Evolutionary conservation across 306 rosid genomes (phyloP).

Genomic region (Prunus persica): DNA sequence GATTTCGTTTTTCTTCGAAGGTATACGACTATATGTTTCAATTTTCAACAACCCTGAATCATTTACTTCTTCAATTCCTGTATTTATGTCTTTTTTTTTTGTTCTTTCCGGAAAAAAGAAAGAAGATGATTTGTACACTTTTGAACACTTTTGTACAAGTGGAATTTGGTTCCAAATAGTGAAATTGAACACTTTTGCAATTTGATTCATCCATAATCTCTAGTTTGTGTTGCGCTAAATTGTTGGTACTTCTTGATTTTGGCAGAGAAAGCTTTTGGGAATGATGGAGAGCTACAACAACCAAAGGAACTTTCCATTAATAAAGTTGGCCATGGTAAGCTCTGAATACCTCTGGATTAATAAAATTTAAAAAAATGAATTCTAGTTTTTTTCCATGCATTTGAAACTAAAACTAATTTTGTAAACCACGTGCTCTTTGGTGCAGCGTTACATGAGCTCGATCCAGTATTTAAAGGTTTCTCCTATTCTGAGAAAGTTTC

Average conservation of each 20-base stretch:
- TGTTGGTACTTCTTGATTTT: slow-evolving; percentile 22
- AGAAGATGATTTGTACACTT: too few species aligned
- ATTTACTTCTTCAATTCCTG: neutral
- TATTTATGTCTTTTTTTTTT: neutral
- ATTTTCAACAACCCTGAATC: neutral
- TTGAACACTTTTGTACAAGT: neutral
- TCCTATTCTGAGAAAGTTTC: slow-evolving; percentile 67
- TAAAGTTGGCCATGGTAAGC: slow-evolving; percentile 91
- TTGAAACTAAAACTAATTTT: neutral
- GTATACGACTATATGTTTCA: slow-evolving; percentile 24
- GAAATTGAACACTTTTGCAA: neutral
- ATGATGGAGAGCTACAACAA: slow-evolving; percentile 80
- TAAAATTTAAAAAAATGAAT: neutral
- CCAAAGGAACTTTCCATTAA: slow-evolving; percentile 79
- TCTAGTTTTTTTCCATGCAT: neutral
- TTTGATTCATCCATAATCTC: neutral
- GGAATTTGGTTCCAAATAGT: neutral
- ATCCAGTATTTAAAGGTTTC: slow-evolving; percentile 71
- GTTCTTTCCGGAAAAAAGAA: too few species aligned
- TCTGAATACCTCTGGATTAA: neutral
- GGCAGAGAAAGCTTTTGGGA: slow-evolving; percentile 88
- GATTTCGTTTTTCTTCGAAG: slow-evolving; percentile 87
- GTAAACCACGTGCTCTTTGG: slow-evolving; percentile 7
- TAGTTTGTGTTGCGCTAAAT: neutral
- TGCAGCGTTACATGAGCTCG: slow-evolving; percentile 84